Percentiles rank a stretch among this genome's conserved stretches.
These are phyloP conservation scores for Lithospermum erythrorhizon DNA, from an alignment of 257 asterid genomes.

Conservation along the genomic window DNA sequence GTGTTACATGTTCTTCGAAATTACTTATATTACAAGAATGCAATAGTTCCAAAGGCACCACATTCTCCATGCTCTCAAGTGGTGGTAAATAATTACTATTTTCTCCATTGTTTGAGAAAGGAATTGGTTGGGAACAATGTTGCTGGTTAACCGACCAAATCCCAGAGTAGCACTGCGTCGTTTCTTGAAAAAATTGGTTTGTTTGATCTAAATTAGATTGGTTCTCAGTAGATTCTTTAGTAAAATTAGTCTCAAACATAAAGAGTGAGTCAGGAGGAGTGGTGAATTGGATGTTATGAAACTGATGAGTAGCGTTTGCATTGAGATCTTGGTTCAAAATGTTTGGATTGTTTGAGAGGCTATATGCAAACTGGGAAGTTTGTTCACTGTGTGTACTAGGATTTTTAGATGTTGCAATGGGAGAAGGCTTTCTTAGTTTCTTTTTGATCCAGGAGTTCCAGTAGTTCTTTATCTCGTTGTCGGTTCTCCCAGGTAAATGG, in stretches of 20 bases:
- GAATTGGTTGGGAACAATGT: not conserved
- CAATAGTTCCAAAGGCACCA: slow-evolving; percentile 29
- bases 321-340: slow-evolving; percentile 33
- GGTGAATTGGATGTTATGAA: slow-evolving; percentile 19
- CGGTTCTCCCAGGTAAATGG: slow-evolving; percentile 89
- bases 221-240: slow-evolving; percentile 15
- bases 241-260: slow-evolving; percentile 40
- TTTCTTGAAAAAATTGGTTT: slow-evolving; percentile 38
- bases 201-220: slow-evolving; percentile 5
- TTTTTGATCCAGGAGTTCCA: slow-evolving; percentile 98
- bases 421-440: slow-evolving; percentile 49
- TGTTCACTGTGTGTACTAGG: slow-evolving; percentile 13
- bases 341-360: slow-evolving; percentile 24
- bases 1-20: slow-evolving; percentile 19
- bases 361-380: slow-evolving; percentile 23
- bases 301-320: slow-evolving; percentile 16
- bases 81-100: slow-evolving; percentile 32
- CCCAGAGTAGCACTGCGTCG: slow-evolving; percentile 10
- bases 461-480: slow-evolving; percentile 81
- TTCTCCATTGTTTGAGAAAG: slow-evolving; percentile 9
- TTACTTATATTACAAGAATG: slow-evolving; percentile 21
- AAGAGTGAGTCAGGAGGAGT: slow-evolving; percentile 41
- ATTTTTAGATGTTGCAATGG: slow-evolving; percentile 16
- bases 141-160: slow-evolving; percentile 9
- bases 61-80: slow-evolving; percentile 30